Evolutionary conservation across 2,329 filamentous ascomycete genomes (phyloP).

Genomic region (Hymenoscyphus infarciens): DNA sequence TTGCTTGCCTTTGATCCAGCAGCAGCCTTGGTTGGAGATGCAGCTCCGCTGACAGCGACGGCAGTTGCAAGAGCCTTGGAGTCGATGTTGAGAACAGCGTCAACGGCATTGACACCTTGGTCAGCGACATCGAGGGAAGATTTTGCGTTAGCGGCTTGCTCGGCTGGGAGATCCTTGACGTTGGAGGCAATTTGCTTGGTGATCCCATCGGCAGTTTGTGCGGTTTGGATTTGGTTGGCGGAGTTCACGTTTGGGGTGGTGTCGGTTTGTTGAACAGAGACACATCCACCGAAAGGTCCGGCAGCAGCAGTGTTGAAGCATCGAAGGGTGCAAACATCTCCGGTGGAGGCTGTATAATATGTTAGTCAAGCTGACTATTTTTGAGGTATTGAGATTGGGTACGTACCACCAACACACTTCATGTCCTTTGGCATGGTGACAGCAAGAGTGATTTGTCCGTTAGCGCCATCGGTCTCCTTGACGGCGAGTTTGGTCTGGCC

Average conservation of each 20-base stretch:
- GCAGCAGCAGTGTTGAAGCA: constrained; percentile 52
- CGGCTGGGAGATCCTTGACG: constrained; percentile 44
- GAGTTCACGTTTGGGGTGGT: constrained; percentile 41
- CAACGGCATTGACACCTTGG: not conserved
- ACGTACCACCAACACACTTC: constrained; percentile 49
- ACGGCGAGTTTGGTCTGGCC: constrained; percentile 9
- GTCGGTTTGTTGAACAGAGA: constrained; percentile 54
- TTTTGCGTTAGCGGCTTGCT: constrained; percentile 41
- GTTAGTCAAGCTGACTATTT: not conserved
- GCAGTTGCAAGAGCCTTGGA: constrained; percentile 2
- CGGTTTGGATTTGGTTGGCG: constrained; percentile 44
- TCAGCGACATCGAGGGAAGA: not conserved
- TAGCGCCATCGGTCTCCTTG: constrained; percentile 33
- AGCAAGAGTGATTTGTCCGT: constrained; percentile 53
- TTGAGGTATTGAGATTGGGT: not conserved
- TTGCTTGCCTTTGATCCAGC: not conserved
- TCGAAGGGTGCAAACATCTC: constrained; percentile 56
- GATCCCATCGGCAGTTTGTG: constrained; percentile 44
- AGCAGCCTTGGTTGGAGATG: too few species aligned
- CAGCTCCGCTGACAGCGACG: not conserved
- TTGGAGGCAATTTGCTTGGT: constrained; percentile 48
- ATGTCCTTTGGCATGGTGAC: constrained; percentile 49
- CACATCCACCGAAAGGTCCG: constrained; percentile 53
- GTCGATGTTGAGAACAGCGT: not conserved
- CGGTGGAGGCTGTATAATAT: constrained; percentile 44